Evolutionary conservation across 192 early-diverging fungal species (phyloP), one percentile per base, ranked within the genome.

Genomic region (Oehlia diaphana): DNA sequence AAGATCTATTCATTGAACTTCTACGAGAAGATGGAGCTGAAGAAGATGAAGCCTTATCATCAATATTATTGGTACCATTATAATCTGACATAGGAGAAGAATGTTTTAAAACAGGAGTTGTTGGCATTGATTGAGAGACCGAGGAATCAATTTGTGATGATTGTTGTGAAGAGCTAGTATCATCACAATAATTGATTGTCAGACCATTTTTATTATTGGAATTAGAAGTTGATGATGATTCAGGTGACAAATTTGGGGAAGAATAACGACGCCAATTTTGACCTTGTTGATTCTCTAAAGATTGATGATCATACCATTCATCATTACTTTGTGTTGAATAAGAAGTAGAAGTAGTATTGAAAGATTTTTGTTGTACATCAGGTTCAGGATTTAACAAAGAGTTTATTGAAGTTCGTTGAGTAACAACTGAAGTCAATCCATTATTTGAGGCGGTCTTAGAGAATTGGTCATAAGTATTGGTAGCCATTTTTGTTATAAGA

Each of bases 201-300:
- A 47, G 10, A 47, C 44, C 44, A 47, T 47, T 47, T 47, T 47
- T 47, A 10, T 47, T 47, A 10, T 47, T 47, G 9, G 14, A 35
- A 63, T 75, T 35, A 63, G 35, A 63, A 50, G 26, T 74, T 23
- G 10, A 50, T 72, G 35, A 53, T 16, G 37, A 39, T 21, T 63
- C 75, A 6, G 75, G 47, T 3, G 76, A 23, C 50, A 77, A 66
- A 9, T 66, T 66, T 3, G 76, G 63, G 23, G 76, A 33, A 4
- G 76, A 77, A 66, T 47, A 77, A 66, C 42, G 76, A 65, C 76
- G 76, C 39, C 63, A 63, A 77, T 63, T 77, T 74, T 74, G 72
- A 74, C 10, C 13, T 23, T 61, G 9, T 49, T 74, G 28, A 16
- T 28, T 28, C 19, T 13, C 13, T 49, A 19, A 28, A 28, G 42